Evolutionary conservation across 495 filamentous ascomycete species (phyloP).

Genomic region (Penicillium paradoxum): DNA sequence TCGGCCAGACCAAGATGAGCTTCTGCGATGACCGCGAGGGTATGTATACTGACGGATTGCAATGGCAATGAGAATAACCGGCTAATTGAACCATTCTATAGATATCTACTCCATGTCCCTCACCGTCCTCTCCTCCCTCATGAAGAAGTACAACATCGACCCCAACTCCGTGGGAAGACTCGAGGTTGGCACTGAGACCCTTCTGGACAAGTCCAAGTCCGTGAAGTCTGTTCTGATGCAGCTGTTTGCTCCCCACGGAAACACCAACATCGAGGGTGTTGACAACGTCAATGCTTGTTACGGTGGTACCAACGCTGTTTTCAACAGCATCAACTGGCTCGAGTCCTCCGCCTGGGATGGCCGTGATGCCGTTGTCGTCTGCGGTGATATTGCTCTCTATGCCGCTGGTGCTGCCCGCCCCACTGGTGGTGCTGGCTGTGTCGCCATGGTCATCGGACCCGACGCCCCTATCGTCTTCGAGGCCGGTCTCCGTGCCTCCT

Average conservation of each 20-base stretch:
- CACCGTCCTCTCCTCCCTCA: slow-evolving; percentile 80
- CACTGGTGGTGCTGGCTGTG: slow-evolving; percentile 90
- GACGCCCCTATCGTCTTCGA: slow-evolving; percentile 89
- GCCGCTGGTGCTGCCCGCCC: slow-evolving; percentile 93
- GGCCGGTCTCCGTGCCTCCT: slow-evolving; percentile 83
- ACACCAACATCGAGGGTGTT: slow-evolving; percentile 92
- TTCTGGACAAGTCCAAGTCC: slow-evolving; percentile 99
- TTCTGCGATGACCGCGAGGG: slow-evolving; percentile 99
- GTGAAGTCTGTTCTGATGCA: slow-evolving; percentile 99
- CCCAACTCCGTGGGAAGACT: slow-evolving; percentile 83
- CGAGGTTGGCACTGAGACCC: slow-evolving; percentile 96
- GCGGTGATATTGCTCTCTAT: slow-evolving; percentile 97
- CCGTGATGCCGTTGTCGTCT: slow-evolving; percentile 85
- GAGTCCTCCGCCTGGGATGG: slow-evolving; percentile 99
- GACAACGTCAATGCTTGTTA: slow-evolving; percentile 98
- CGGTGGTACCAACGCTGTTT: slow-evolving; percentile 93
- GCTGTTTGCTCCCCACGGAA: slow-evolving; percentile 76
- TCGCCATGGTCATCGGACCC: slow-evolving; percentile 92
- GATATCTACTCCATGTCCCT: slow-evolving; percentile 98
- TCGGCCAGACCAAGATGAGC: slow-evolving; percentile 99
- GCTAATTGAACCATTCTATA: slow-evolving; percentile 26
- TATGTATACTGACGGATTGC: slow-evolving; percentile 38
- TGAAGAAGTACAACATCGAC: slow-evolving; percentile 93
- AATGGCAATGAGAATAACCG: background rate
- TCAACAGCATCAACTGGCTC: slow-evolving; percentile 96